Percentiles rank a stretch among this genome's conserved stretches.
phyloP scores from a whole-genome alignment of 352 stramenopile species.

The Globisporangium spinosum region DNA sequence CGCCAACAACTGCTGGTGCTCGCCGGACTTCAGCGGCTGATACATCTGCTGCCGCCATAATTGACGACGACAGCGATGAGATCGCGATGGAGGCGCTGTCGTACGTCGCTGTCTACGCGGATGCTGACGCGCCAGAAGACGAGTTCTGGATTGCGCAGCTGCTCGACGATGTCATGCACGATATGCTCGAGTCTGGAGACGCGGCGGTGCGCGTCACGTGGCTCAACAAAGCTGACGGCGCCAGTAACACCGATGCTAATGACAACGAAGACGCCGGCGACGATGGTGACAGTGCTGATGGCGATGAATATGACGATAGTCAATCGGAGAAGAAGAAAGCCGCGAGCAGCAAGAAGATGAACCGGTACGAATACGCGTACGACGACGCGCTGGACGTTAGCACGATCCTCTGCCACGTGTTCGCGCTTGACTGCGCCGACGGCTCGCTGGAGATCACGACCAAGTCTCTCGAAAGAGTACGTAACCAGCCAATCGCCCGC shows the following conservation, averaged over 20 bases:
- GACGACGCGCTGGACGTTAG: slow-evolving; percentile 53
- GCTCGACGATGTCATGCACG: slow-evolving; percentile 71
- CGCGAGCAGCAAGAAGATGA: not conserved
- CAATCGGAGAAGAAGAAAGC: not conserved
- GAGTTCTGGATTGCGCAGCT: slow-evolving; percentile 72
- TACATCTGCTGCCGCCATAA: too few species aligned
- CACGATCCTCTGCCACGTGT: slow-evolving; percentile 7
- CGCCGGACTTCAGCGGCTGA: not conserved
- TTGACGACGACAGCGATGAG: slow-evolving; percentile 19
- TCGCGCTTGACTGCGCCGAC: slow-evolving; percentile 35
- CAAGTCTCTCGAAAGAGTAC: slow-evolving; percentile 53
- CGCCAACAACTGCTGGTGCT: not conserved
- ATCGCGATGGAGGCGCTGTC: slow-evolving; percentile 53
- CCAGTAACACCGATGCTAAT: not conserved
- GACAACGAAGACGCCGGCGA: not conserved
- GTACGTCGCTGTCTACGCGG: slow-evolving; percentile 45
- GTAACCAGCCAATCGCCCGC: not conserved
- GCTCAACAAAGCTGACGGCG: slow-evolving; percentile 30
- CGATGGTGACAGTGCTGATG: not conserved
- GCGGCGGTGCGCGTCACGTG: slow-evolving; percentile 52
- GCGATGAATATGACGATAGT: not conserved
- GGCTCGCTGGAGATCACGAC: slow-evolving; percentile 46
- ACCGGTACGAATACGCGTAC: slow-evolving; percentile 46
- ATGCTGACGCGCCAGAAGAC: slow-evolving; percentile 13
- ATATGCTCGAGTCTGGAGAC: slow-evolving; percentile 54